Evolutionary conservation across 768 basidiomycete species (phyloP).

Genomic region (Agrocybe praecox): DNA sequence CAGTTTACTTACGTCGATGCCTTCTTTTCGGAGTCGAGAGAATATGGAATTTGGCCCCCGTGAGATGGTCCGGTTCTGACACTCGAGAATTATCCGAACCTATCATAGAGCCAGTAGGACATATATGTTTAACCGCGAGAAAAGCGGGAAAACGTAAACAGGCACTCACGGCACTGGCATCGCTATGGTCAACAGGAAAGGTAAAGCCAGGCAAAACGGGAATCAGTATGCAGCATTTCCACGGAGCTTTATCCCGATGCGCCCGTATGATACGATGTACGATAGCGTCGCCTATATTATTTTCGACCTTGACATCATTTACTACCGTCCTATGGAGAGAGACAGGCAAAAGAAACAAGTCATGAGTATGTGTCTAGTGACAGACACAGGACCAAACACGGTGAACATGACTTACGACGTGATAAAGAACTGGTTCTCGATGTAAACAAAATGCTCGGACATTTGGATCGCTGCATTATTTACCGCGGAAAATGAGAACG

Average conservation of each 20-base stretch:
- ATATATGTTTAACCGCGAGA: background rate
- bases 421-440: conserved; percentile 94
- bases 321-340: conserved; percentile 64
- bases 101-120: conserved; percentile 25
- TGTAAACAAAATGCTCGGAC: conserved; percentile 98
- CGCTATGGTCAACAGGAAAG: conserved; percentile 89
- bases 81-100: conserved; percentile 95
- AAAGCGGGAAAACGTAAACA: conserved; percentile 5
- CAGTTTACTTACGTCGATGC: conserved; percentile 73
- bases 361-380: background rate
- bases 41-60: conserved; percentile 94
- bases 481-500: background rate
- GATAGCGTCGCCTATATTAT: conserved; percentile 92
- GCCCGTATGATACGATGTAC: conserved; percentile 91
- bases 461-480: conserved; percentile 73
- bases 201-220: conserved; percentile 94
- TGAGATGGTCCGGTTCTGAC: conserved; percentile 87
- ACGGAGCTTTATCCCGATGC: conserved; percentile 74
- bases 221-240: conserved; percentile 93
- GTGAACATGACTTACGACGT: conserved; percentile 61
- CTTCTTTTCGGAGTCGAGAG: conserved; percentile 78
- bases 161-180: conserved; percentile 82
- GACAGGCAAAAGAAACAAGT: conserved; percentile 5
- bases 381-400: background rate
- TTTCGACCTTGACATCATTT: conserved; percentile 86